These are phyloP conservation scores for Entamoeba invadens DNA, from an alignment of 208 protist species.

Conservation along the genomic window DNA sequence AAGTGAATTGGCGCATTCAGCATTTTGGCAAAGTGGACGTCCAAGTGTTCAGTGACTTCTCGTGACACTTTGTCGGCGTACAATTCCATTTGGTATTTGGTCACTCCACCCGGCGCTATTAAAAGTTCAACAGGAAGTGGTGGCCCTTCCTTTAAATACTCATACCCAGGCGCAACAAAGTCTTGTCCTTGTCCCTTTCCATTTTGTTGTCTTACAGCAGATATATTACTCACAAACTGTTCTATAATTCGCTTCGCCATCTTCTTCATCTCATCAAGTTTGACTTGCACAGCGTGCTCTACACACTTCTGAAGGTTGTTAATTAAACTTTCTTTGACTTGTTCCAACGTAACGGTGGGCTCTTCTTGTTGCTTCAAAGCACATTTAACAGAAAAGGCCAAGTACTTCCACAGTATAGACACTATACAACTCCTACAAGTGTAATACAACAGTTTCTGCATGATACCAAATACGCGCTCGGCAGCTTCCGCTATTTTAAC, in stretches of 20 bases:
- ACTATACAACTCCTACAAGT: neutral
- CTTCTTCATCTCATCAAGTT: neutral
- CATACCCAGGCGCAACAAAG: neutral
- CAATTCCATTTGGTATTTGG: neutral
- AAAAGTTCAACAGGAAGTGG: neutral
- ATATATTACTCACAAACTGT: neutral
- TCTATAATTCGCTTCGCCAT: neutral
- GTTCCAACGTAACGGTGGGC: neutral
- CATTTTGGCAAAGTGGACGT: neutral
- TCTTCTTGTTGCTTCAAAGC: neutral
- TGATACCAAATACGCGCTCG: neutral
- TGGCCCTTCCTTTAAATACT: neutral
- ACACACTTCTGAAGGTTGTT: neutral
- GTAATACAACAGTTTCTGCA: neutral
- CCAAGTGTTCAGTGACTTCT: no score
- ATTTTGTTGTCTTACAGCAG: neutral
- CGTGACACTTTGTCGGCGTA: no score
- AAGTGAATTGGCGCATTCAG: neutral
- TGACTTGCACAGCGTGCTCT: neutral
- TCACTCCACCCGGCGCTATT: neutral
- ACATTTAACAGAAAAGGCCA: neutral
- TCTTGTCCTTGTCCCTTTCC: neutral
- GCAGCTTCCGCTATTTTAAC: neutral
- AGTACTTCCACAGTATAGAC: neutral
- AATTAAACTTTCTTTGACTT: neutral